Evolutionary conservation across 1,284 basidiomycete species (phyloP).

Genomic region (Cryptococcus amylolentus): DNA sequence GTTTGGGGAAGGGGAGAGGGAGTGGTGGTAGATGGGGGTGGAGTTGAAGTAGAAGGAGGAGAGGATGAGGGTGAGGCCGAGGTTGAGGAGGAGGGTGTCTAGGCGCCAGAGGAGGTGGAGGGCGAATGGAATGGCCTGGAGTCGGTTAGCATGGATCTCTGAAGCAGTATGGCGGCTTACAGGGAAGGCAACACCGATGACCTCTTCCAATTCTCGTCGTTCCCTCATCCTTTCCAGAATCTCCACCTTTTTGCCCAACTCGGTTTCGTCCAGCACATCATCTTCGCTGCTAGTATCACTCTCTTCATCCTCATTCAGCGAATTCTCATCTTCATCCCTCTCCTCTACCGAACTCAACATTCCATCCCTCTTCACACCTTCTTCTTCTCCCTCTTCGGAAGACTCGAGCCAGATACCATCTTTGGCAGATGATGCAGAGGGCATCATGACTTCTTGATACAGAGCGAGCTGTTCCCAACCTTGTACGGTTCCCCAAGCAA

Average conservation of each 20-base stretch:
- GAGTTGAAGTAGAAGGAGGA: constrained; percentile 48
- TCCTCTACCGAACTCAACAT: constrained; percentile 12
- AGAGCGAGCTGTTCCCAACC: constrained; percentile 47
- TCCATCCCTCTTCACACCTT: background rate
- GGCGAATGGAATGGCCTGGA: constrained; percentile 46
- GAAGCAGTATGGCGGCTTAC: constrained; percentile 19
- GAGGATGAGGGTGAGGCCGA: constrained; percentile 49
- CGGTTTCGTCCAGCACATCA: constrained; percentile 37
- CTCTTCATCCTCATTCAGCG: constrained; percentile 28
- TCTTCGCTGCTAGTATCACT: constrained; percentile 41
- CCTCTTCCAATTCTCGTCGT: constrained; percentile 38
- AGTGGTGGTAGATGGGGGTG: constrained; percentile 41
- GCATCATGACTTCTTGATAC: constrained; percentile 43
- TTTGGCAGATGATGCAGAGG: constrained; percentile 6
- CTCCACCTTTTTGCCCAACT: constrained; percentile 44
- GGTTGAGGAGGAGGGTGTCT: constrained; percentile 49
- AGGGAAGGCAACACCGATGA: constrained; percentile 45
- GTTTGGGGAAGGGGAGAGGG: background rate
- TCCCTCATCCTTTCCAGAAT: constrained; percentile 44
- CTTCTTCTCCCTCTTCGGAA: background rate
- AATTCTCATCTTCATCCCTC: constrained; percentile 13
- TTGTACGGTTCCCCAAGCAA: constrained; percentile 45
- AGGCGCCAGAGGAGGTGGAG: constrained; percentile 49
- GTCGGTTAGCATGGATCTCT: background rate
- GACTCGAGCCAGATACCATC: background rate